Base-by-base conservation (phyloP, 345 rosid species). In the Balakata baccata region DNA sequence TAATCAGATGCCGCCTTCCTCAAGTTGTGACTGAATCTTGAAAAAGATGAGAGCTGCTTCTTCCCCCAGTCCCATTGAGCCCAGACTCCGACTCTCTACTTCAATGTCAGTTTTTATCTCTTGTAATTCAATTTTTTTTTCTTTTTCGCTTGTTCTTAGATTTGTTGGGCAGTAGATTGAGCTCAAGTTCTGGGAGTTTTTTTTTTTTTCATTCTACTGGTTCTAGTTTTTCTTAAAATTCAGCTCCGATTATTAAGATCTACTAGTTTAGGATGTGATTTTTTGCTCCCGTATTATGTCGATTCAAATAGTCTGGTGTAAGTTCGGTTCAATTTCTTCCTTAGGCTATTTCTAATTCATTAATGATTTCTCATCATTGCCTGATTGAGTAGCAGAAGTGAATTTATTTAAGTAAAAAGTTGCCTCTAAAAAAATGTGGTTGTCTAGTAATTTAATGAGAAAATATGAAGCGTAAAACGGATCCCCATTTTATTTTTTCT, bases 81-180 rank as follows among this genome's bases (percentile, higher is more conserved):
- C 85, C 25, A 77, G 89, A 60, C 92, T 60, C 80, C 90, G 90
- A 34, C 64, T 85, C 64, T 87, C 87, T 69, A 22, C 85, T 76
- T 75, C 85, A 16, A 56, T 54, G 88, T 90, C 57, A 72, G 85
- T 82, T 61, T 64, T 70, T 71, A 23, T 70, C 45, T 74, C 47
- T 63, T 23, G 72, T 29, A 16, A 6, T 18, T 61, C 56, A 29
- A 43, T 13, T 50, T 37, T 63, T 68, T 53, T 11, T 56, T 13
- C 58, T 69, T 11, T 68, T 2, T 4, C 7, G 11, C 7, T 25
- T 20, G 22, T 43, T 20, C 47, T 51, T 1, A 43, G 62, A 60
- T 49, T 68, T 57, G 59, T 18, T 57, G 38, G 29, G 49, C 3
- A 2, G 11, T 38, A 11, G 47, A 11, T 16, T 43, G 50, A 17